Percentiles rank a stretch among this genome's conserved stretches.
Conservation (phyloP, 129 eudicot species). For the Pseudognaphalium luteoalbum region DNA sequence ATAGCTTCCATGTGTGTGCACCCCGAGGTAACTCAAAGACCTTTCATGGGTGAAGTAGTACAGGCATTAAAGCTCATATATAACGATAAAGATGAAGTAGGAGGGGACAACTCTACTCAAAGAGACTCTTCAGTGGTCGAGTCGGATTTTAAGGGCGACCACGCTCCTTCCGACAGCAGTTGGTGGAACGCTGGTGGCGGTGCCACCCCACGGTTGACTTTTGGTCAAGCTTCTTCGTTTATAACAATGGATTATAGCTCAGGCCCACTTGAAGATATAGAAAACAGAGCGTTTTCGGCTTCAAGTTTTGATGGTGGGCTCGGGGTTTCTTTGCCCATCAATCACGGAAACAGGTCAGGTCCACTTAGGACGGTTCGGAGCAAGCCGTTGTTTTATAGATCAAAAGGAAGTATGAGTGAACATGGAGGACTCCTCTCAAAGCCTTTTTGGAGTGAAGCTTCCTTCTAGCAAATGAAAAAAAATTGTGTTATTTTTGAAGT, state of each 20-base stretch:
- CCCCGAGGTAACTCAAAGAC: slow-evolving; percentile 90
- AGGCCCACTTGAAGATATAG: slow-evolving; percentile 73
- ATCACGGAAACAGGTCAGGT: slow-evolving; percentile 79
- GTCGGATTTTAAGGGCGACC: slow-evolving; percentile 68
- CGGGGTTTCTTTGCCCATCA: slow-evolving; percentile 44
- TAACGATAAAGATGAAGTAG: slow-evolving; percentile 71
- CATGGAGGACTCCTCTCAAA: slow-evolving; percentile 59
- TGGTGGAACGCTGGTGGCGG: slow-evolving; percentile 92
- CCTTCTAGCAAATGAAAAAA: slow-evolving; percentile 28
- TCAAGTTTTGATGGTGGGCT: slow-evolving; percentile 53
- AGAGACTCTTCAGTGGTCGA: slow-evolving; percentile 66
- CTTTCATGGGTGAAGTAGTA: slow-evolving; percentile 98
- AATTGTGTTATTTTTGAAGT: slow-evolving; percentile 41
- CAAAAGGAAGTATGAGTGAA: slow-evolving; percentile 83
- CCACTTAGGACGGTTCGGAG: slow-evolving; percentile 75
- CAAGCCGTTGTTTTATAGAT: slow-evolving; percentile 64
- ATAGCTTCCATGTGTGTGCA: slow-evolving; percentile 97
- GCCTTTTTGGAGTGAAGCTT: slow-evolving; percentile 66
- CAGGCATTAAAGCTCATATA: slow-evolving; percentile 91
- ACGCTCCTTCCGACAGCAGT: slow-evolving; percentile 70
- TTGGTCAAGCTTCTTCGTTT: slow-evolving; percentile 66
- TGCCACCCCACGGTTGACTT: slow-evolving; percentile 54
- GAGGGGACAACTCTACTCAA: slow-evolving; percentile 69
- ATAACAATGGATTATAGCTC: slow-evolving; percentile 93
- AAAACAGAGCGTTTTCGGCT: slow-evolving; percentile 58